Conservation (phyloP, 192 early-diverging fungal genomes). For the Chytriomyces sp. region DNA sequence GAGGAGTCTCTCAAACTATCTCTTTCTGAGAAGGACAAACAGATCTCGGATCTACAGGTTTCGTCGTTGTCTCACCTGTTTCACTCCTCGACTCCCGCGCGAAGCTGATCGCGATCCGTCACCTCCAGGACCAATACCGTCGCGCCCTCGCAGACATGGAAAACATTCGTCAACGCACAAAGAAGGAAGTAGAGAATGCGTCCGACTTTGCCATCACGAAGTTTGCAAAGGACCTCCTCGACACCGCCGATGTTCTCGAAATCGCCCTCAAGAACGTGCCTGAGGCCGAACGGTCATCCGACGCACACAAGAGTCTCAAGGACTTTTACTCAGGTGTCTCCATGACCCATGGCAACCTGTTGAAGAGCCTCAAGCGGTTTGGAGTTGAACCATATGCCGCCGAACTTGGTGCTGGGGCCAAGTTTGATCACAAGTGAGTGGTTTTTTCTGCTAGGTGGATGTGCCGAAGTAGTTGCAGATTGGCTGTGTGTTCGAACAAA, state of each 20-base stretch:
- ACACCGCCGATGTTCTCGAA: conserved; percentile 86
- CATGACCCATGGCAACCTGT: conserved; percentile 84
- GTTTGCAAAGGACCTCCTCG: conserved; percentile 96
- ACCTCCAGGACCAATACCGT: conserved; percentile 78
- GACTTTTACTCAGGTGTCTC: conserved; percentile 85
- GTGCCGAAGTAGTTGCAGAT: no score
- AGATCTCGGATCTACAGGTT: conserved; percentile 81
- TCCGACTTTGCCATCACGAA: conserved; percentile 92
- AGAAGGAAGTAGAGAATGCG: conserved; percentile 79
- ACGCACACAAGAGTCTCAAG: conserved; percentile 61
- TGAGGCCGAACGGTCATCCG: conserved; percentile 53
- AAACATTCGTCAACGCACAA: conserved; percentile 88
- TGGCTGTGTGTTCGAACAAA: neutral
- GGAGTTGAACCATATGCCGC: conserved; percentile 77
- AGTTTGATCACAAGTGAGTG: conserved; percentile 83
- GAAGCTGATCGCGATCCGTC: neutral
- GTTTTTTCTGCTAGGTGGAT: neutral
- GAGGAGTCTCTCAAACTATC: conserved; percentile 17
- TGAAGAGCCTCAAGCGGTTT: conserved; percentile 84
- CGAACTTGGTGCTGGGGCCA: conserved; percentile 76
- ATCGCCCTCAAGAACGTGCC: conserved; percentile 91
- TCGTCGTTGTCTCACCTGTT: conserved; percentile 2
- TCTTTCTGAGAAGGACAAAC: conserved; percentile 71
- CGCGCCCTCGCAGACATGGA: conserved; percentile 94
- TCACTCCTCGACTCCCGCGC: neutral